Evolutionary conservation across 345 rosid species (phyloP), one percentile per base, ranked within the genome.

Genomic region (Citrus inodora): DNA sequence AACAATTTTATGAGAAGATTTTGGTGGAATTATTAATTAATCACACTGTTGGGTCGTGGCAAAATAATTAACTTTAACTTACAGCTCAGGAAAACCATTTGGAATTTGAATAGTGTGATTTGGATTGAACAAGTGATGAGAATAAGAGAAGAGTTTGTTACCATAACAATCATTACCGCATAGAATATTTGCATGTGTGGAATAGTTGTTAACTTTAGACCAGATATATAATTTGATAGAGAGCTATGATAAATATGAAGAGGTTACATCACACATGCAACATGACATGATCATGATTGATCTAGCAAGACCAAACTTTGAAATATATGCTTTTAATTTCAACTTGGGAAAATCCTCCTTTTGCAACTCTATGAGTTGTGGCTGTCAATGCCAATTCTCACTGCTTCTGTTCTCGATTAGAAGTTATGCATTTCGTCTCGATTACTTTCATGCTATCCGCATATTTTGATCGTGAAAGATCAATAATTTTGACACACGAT

Each of bases 241-340:
- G 58, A 5, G 27, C 16, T 33, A 1, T 22, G 53, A 59, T 35
- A 21, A 35, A 1, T 2, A 73, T 37, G 66, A n/a, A 62, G 53
- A 7, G 28, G 60, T 16, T 61, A 37, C 19, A 40, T 62, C 37
- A 32, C 42, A 40, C 0, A 40, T 40, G 37, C 17, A 17, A 1
- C 21, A 16, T 30, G 10, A 25, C 28, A 16, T 8, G 60, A 74
- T 63, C 40, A 28, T 27, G 70, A 74, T 63, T 74, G 60, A 61
- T 16, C 7, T 25, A 46, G 6, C 24, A 22, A 59, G 32, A 22
- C 6, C 76, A 73, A 38, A 22, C 2, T 7, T 9, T 42, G 27
- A 38, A 74, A 62, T 25, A 42, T 38, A 74, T 62, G 77, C 77
- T 74, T 19, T 60, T 33, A 4, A 33, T 33, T 59, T 59, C 76